Conservation (phyloP, 2,329 filamentous ascomycete genomes). For the Cercospora canescens region DNA sequence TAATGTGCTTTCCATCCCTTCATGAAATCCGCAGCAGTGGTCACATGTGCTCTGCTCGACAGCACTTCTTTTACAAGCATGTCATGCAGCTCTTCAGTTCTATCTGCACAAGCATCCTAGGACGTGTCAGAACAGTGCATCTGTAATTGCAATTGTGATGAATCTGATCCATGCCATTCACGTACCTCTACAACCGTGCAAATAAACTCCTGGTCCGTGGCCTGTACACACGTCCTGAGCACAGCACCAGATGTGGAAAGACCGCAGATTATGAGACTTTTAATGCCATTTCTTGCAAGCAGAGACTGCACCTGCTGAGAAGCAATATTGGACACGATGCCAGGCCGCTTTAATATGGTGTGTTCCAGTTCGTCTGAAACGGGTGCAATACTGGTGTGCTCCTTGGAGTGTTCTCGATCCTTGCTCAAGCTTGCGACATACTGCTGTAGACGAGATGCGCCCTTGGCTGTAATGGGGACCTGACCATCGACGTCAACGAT, state of each 20-base stretch:
- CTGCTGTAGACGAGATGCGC: neutral
- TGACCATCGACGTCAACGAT: neutral
- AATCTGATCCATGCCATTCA: neutral
- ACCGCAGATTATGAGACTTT: slow-evolving; percentile 1
- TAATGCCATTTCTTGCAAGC: neutral
- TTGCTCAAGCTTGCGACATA: neutral
- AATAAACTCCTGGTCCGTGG: neutral
- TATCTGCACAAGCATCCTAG: neutral
- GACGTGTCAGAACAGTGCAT: neutral
- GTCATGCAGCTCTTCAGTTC: neutral
- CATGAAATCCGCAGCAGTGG: neutral
- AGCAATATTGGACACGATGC: neutral
- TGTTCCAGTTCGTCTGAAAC: neutral
- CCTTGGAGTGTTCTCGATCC: neutral
- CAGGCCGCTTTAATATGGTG: neutral
- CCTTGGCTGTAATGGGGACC: neutral
- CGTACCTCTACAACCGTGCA: neutral
- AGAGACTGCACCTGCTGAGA: neutral
- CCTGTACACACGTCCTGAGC: neutral
- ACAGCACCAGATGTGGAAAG: neutral
- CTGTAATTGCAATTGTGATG: neutral
- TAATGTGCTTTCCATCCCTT: neutral
- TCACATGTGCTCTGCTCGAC: neutral
- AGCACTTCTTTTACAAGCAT: neutral
- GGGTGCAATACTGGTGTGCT: neutral